phyloP scores from a whole-genome alignment of 345 rosid genomes.

The Isatis tinctoria region DNA sequence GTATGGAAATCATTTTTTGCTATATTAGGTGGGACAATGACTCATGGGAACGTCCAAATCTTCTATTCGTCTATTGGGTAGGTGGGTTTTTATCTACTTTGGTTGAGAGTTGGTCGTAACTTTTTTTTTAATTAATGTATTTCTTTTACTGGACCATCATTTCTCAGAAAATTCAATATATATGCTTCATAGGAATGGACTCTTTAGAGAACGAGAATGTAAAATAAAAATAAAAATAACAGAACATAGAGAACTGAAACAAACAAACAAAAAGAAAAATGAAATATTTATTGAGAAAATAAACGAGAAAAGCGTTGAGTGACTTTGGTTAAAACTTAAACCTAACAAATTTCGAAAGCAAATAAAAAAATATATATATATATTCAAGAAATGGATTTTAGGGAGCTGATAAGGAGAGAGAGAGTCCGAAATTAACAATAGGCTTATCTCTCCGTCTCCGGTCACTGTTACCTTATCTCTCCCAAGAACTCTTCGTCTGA shows the following conservation, averaged over 20 bases:
- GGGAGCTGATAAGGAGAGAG: background rate
- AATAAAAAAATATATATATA: background rate
- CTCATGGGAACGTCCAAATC: background rate
- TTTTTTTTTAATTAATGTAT: background rate
- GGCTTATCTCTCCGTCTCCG: background rate
- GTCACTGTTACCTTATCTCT: background rate
- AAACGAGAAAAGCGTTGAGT: background rate
- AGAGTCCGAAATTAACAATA: background rate
- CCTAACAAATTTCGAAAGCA: background rate
- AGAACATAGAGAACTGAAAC: background rate
- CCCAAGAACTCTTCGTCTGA: background rate
- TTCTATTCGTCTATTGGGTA: background rate
- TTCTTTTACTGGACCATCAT: background rate
- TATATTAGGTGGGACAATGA: conserved; percentile 17
- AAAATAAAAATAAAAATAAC: background rate
- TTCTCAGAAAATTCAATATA: background rate
- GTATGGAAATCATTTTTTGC: background rate
- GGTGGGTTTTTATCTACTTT: background rate
- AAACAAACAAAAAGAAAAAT: background rate
- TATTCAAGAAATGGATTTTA: background rate
- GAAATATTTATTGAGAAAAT: background rate
- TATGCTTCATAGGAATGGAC: background rate
- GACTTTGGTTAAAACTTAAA: background rate
- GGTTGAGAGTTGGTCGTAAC: conserved; percentile 9
- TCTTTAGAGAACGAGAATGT: background rate